Evolutionary conservation across 352 stramenopile genomes (phyloP), one percentile per base, ranked within the genome.

Genomic region (Lagenidium giganteum): DNA sequence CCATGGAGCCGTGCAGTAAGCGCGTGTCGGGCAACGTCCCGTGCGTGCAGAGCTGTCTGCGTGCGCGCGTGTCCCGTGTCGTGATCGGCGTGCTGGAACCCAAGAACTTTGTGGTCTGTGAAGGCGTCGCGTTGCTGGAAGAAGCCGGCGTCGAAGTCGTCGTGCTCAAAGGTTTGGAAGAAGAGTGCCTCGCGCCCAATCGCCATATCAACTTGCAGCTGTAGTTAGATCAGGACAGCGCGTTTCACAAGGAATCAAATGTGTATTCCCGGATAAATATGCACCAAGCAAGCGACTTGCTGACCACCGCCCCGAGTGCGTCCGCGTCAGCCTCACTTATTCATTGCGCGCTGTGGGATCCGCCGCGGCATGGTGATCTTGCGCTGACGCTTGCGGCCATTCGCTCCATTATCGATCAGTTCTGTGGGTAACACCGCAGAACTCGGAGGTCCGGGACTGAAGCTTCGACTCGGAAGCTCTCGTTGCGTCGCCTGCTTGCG

Each of bases 1-100:
- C 82, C 9, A 95, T 95, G 84, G 84, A 95, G 72, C 82, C 84
- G 3, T 95, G 84, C 57, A 93, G 78, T 62, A 66, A 53, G 50
- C 68, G 84, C n/a, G 61, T 93, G n/a, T 94, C 82, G 8, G 83
- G 80, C 2, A 94, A 93, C 36, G 67, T 69, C 27, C 70, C 82
- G 12, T 95, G 84, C 48, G 85, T 92, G 8, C 64, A 86, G 43
- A 87, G 64, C 37, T 93, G 83, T 24, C 69, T 93, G 36, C 74
- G 66, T 7, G 80, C 79, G 8, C 55, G 64, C 12, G 73, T 93
- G 8, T 23, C 36, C 9, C 71, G 83, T 41, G 78, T 95, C 20
- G 77, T 95, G 8, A 66, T 95, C 16, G 84, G 83, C 40, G 79
- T 86, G 25, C 81, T 87, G 66, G 84, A 95, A 56, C 84, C 84